These are phyloP conservation scores for Dalechampia spathulata DNA, from an alignment of 441 rosid species.

Conservation along the genomic window DNA sequence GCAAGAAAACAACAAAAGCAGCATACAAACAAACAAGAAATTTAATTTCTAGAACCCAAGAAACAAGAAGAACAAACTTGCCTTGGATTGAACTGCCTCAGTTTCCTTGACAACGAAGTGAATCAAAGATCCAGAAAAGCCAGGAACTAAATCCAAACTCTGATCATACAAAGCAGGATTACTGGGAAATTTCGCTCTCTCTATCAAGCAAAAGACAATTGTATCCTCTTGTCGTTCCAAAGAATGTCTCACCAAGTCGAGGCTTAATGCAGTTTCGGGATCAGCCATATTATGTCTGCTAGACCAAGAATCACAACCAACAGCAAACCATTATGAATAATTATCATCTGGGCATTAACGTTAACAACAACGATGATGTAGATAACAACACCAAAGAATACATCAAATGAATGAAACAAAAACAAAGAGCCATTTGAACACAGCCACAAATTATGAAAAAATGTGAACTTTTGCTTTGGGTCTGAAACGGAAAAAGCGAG, in stretches of 20 bases:
- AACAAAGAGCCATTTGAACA: background rate
- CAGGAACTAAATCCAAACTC: conserved; percentile 30
- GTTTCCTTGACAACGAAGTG: conserved; percentile 45
- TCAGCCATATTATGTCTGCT: conserved; percentile 24
- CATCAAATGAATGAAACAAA: too few relatives aligned
- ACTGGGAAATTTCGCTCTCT: conserved; percentile 58
- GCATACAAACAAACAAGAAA: background rate
- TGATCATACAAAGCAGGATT: conserved; percentile 40
- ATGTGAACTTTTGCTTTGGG: background rate
- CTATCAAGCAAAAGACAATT: conserved; percentile 60
- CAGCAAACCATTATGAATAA: background rate
- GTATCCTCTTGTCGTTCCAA: conserved; percentile 78
- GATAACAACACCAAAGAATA: too few relatives aligned
- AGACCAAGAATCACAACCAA: conserved; percentile 8
- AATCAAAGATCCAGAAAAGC: conserved; percentile 38
- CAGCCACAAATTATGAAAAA: too few relatives aligned
- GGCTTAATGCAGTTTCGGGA: conserved; percentile 23
- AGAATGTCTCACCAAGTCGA: conserved; percentile 52
- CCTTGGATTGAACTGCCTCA: conserved; percentile 67
- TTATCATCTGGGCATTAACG: background rate
- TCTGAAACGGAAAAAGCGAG: background rate
- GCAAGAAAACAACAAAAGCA: background rate
- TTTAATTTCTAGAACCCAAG: background rate
- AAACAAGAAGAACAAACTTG: conserved; percentile 8
- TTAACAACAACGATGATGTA: background rate